A percentile compares a stretch with the other conserved stretches of the same genome.
phyloP scores from a whole-genome alignment of 176 grass and related monocot species.

The Zea luxurians region DNA sequence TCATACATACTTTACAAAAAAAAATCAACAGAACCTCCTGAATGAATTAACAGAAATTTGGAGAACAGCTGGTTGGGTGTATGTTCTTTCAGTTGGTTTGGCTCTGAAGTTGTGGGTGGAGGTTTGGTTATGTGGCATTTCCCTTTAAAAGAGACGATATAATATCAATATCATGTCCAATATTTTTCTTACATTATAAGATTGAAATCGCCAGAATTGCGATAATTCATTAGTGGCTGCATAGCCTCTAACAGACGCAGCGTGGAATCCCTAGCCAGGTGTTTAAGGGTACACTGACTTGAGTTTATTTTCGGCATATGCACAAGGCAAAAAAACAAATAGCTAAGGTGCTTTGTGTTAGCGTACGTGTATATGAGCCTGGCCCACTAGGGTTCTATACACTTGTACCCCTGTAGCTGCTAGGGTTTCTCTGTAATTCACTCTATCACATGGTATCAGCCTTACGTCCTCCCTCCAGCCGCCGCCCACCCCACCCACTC shows the following conservation, averaged over 20 bases:
- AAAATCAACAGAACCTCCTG: constrained; percentile 25
- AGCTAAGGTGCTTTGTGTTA: background rate
- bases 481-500: no score
- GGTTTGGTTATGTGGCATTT: constrained; percentile 7
- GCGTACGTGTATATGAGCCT: no score
- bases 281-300: constrained; percentile 21
- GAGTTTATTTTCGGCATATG: constrained; percentile 7
- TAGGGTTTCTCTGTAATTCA: no score
- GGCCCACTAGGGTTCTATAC: no score
- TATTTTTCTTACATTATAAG: constrained; percentile 12
- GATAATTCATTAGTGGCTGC: background rate
- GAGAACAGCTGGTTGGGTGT: background rate
- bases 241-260: constrained; percentile 7
- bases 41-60: background rate
- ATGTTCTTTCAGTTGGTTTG: constrained; percentile 22
- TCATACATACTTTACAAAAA: constrained; percentile 2
- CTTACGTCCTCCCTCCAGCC: no score
- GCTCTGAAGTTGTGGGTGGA: background rate
- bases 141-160: constrained; percentile 21
- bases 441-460: no score
- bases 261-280: background rate
- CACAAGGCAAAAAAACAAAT: constrained; percentile 28
- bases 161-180: background rate
- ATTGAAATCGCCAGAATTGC: background rate
- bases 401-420: no score